A percentile compares a stretch with the other conserved stretches of the same genome.
phyloP scores from a whole-genome alignment of 495 filamentous ascomycete species.

The Talaromyces thailandensis region DNA sequence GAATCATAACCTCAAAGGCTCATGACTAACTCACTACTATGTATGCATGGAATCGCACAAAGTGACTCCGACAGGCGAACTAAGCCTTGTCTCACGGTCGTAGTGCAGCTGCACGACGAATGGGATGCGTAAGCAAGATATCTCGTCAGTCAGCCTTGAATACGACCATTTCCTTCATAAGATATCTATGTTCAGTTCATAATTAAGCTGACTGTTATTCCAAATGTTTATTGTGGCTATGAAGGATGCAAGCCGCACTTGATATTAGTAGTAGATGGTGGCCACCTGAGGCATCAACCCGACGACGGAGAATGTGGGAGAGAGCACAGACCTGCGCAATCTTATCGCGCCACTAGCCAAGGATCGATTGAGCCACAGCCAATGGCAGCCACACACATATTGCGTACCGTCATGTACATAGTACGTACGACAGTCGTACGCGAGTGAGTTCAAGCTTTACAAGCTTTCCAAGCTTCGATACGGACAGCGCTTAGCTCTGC shows the following conservation, averaged over 20 bases:
- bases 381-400: background rate
- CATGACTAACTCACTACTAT: no score
- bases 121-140: background rate
- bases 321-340: background rate
- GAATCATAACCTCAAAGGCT: background rate
- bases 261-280: background rate
- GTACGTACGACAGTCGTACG: no score
- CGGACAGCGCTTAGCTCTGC: background rate
- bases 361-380: background rate
- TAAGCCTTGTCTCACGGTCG: background rate
- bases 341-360: background rate
- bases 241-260: background rate
- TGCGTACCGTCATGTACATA: no score
- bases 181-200: background rate
- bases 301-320: background rate
- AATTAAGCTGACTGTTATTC: background rate
- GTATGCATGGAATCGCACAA: background rate
- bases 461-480: background rate
- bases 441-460: no score
- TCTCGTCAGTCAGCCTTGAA: background rate
- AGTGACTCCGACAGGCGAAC: background rate
- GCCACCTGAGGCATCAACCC: background rate
- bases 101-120: background rate
- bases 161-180: background rate
- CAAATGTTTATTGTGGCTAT: background rate